Base-by-base conservation (phyloP, 176 grass and related monocot genomes). In the Bonia amplexicaulis region DNA sequence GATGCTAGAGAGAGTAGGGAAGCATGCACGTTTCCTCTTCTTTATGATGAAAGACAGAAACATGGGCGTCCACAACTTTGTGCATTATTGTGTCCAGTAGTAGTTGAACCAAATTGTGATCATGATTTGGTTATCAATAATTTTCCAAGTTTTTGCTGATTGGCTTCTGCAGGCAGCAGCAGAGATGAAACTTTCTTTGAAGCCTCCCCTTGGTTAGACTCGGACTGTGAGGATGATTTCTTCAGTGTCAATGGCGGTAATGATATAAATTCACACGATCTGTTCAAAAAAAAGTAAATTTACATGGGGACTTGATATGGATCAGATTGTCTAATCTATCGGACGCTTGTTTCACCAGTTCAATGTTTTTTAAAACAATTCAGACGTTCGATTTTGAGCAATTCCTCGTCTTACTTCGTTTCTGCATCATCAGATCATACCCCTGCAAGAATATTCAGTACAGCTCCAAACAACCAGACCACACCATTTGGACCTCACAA, bases 161-260 rank as follows among this genome's bases (percentile, higher is more conserved):
- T 53, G 37, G 53, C 5, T 53, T 71, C 4, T 64, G 59, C 83
- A 94, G 90, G 64, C 23, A 92, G 89, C 79, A 93, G 93, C 80
- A 92, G 70, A 76, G 91, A 90, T 0, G 93, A 95, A 7, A 53
- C 77, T 3, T 98, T 95, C 80, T 98, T 83, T 20, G 93, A 98
- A 44, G 88, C 96, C 14, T 80, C n/a, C 44, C 85, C 82, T n/a
- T 95, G 93, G 87, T 39, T 95, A n/a, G 96, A 93, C 39, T 98
- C 96, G 7, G 96, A 98, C 60, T 91, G 89, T 26, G 96, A 98
- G 14, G 93, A 93, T 54, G 96, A 95, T 68, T 95, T 98, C 79
- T 98, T 83, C 77, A 95, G 96, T 35, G 87, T 98, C 40, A 98
- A 95, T 80, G 96, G 89, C 93, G 96, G 96, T 95, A 94, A 74